phyloP scores from a whole-genome alignment of 768 basidiomycete genomes.

The Pulveroboletus sp. region DNA sequence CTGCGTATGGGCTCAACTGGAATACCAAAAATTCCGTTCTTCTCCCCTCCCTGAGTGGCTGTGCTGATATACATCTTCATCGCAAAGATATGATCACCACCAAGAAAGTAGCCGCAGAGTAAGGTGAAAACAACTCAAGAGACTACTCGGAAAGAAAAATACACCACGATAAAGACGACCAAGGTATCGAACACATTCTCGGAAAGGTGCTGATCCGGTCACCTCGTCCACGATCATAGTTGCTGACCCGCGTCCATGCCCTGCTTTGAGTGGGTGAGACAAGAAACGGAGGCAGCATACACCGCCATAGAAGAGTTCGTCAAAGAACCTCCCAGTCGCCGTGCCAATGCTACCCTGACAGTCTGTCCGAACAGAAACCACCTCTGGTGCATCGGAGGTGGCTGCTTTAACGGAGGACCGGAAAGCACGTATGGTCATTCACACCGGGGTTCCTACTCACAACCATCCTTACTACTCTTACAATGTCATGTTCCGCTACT shows the following conservation, averaged over 20 bases:
- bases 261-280: constrained; percentile 57
- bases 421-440: constrained; percentile 45
- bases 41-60: not conserved
- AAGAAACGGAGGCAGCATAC: constrained; percentile 81
- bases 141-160: constrained; percentile 64
- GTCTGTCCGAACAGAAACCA: constrained; percentile 77
- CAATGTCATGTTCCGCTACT: constrained; percentile 83
- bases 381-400: constrained; percentile 82
- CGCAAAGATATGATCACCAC: constrained; percentile 16
- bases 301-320: constrained; percentile 83
- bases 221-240: not conserved
- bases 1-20: no score
- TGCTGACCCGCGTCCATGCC: not conserved
- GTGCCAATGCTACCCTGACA: constrained; percentile 81
- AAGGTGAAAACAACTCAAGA: constrained; percentile 68
- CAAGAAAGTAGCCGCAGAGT: constrained; percentile 50
- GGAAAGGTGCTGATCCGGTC: constrained; percentile 54
- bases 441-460: not conserved
- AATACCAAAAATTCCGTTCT: no score
- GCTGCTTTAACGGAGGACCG: constrained; percentile 86
- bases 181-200: constrained; percentile 81
- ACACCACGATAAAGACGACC: constrained; percentile 60
- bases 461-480: constrained; percentile 64
- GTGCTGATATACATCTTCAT: constrained; percentile 5
- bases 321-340: constrained; percentile 74